phyloP scores from a whole-genome alignment of 345 rosid species.

The Nasturtium officinale region DNA sequence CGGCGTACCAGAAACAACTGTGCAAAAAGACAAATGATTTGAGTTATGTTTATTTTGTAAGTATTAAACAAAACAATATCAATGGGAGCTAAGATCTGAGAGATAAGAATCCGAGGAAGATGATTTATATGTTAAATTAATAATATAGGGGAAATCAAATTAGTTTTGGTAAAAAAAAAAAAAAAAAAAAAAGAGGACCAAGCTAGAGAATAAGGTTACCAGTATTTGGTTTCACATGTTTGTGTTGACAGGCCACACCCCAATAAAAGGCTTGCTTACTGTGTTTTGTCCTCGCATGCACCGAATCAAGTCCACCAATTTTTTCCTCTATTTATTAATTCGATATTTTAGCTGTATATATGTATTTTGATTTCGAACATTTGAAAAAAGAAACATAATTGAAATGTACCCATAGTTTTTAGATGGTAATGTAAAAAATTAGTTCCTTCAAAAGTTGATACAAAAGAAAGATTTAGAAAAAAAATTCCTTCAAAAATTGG shows the following conservation, averaged over 20 bases:
- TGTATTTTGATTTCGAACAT: constrained; percentile 14
- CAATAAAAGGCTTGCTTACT: constrained; percentile 33
- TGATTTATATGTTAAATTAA: not conserved
- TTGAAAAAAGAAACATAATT: not conserved
- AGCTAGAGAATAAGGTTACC: constrained; percentile 36
- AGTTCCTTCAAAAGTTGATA: not conserved
- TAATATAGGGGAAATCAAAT: constrained; percentile 15
- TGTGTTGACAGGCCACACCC: constrained; percentile 42
- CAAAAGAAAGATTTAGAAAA: no score
- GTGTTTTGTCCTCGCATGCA: constrained; percentile 35
- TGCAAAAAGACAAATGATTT: constrained; percentile 35
- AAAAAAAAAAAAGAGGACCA: not conserved
- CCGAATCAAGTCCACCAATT: constrained; percentile 30
- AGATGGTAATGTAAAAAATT: not conserved
- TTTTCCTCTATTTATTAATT: constrained; percentile 8
- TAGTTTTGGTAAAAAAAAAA: constrained; percentile 1
- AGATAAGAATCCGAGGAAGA: constrained; percentile 37
- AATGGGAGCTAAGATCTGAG: constrained; percentile 9
- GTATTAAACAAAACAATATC: constrained; percentile 1
- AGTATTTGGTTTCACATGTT: constrained; percentile 45
- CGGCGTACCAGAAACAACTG: constrained; percentile 25
- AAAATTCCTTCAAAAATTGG: no score
- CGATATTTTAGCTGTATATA: not conserved
- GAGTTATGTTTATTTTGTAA: constrained; percentile 22
- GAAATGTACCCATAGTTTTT: constrained; percentile 3